Base-by-base conservation (phyloP, 352 stramenopile genomes). In the Phytophthora megakarya region DNA sequence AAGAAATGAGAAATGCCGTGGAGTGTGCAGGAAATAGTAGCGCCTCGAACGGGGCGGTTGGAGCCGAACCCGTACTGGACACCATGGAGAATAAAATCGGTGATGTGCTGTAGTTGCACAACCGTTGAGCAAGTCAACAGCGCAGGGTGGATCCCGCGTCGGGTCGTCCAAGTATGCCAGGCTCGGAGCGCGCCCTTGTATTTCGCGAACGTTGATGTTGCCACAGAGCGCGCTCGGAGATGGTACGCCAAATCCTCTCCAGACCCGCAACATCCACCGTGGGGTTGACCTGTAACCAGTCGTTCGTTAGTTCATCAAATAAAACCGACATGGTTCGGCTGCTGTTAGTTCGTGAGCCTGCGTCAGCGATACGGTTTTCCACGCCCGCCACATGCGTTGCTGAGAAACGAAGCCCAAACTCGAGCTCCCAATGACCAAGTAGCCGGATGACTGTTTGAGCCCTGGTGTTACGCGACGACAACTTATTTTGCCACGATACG, bases 191-290 rank as follows among this genome's bases (percentile, higher is more conserved):
- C 33, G 5, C 2, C 3, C 1, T 1, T 30, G 12, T 56, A 61
- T n/a, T 61, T 49, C 23, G 5, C 7, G n/a, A 46, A 56, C 19
- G 59, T 67, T 15, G 49, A 38, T 3, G 1, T 26, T 1, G 59
- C 33, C 10, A 67, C 48, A 37, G 48, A 55, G 18, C 55, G 48
- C 15, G 23, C 57, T 54, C 48, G 26, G 59, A 61, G 42, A 67
- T 61, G 38, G n/a, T 21, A 43, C 15, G 49, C 30, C 49, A 67
- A 22, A 44, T 55, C 42, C 12, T n/a, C 16, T 60, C 23, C 23
- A 61, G 25, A n/a, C 33, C 11, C 3, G 32, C 2, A 16, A 52
- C 23, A 11, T 42, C 28, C 13, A 18, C 37, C 3, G 39, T 16
- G 5, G 18, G 35, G 1, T 18, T 16, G 12, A 50, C 42, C 40